These are phyloP conservation scores for Cajanus cajan DNA, from an alignment of 306 rosid genomes.

Conservation along the genomic window DNA sequence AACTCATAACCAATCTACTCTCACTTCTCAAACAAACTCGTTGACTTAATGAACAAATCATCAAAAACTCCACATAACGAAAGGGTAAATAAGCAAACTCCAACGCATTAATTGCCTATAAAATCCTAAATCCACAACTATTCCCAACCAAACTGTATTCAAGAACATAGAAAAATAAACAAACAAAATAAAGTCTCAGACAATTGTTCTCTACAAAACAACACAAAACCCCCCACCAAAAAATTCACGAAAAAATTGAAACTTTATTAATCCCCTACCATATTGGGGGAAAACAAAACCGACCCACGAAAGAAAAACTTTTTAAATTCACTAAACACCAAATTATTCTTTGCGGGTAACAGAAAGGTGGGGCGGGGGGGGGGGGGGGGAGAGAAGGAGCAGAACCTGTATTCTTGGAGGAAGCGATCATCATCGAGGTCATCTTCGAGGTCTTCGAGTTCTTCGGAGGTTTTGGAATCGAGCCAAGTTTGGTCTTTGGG, in stretches of 20 bases:
- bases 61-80: not conserved
- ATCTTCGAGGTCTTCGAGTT: slow-evolving; percentile 85
- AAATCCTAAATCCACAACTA: not conserved
- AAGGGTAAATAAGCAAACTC: not conserved
- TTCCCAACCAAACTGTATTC: not conserved
- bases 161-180: not conserved
- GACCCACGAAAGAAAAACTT: not conserved
- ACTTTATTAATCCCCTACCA: not conserved
- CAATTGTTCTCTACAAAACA: not conserved
- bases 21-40: slow-evolving; percentile 6
- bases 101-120: not conserved
- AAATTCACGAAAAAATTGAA: not conserved
- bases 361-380: too few species aligned
- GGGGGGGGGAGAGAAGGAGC: not conserved
- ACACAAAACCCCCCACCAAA: not conserved
- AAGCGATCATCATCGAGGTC: slow-evolving; percentile 86
- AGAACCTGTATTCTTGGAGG: slow-evolving; percentile 79
- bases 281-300: not conserved
- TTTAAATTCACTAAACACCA: too few species aligned
- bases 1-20: not conserved
- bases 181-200: not conserved
- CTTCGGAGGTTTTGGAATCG: slow-evolving; percentile 68
- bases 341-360: not conserved
- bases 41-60: not conserved
- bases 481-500: slow-evolving; percentile 83